Evolutionary conservation across 179 eudicot species (phyloP), one percentile per base, ranked within the genome.

Genomic region (Monotropa hypopitys): DNA sequence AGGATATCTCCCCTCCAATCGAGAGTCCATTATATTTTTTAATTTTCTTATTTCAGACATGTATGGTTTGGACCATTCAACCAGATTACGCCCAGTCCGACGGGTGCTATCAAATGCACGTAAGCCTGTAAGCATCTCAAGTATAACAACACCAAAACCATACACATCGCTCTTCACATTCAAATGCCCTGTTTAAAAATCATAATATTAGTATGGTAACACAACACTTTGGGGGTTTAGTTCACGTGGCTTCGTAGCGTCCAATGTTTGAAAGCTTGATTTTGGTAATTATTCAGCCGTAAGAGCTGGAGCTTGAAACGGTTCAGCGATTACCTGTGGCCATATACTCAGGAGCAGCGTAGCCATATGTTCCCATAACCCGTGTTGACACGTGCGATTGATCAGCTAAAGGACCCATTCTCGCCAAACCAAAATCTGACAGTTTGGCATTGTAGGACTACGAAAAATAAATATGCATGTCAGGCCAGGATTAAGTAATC

Each of bases 281-380:
- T 54, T 6, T 54, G 61, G 28, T 21, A 54, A 54, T 2, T 21
- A 7, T 53, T 53, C 26, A 51, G 57, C 18, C 2, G 5, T 38
- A 38, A 38, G n/a, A n/a, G 40, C 40, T 1, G 40, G 18, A 50
- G 21, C 21, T 51, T 51, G 56, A 51, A 51, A 16, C 4, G 21
- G 50, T 16, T 23, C 2, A 50, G 40, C 32, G 49, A 71, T 67
- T 83, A 88, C 91, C 89, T 7, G 91, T 86, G 20, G 71, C 80
- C 0, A 78, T 23, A 21, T 78, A 72, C 35, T 78, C 72, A 0
- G 81, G 81, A 71, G 91, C 90, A 9, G 87, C 90, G 33, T 87
- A 88, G 1, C 91, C 91, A n/a, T 78, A 88, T 3, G 90, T 87
- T 38, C 91, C 91, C 35, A 85, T 82, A 38, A 89, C 83, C 28